phyloP scores from a whole-genome alignment of 1,284 basidiomycete species.

The Xanthoconium separans region DNA sequence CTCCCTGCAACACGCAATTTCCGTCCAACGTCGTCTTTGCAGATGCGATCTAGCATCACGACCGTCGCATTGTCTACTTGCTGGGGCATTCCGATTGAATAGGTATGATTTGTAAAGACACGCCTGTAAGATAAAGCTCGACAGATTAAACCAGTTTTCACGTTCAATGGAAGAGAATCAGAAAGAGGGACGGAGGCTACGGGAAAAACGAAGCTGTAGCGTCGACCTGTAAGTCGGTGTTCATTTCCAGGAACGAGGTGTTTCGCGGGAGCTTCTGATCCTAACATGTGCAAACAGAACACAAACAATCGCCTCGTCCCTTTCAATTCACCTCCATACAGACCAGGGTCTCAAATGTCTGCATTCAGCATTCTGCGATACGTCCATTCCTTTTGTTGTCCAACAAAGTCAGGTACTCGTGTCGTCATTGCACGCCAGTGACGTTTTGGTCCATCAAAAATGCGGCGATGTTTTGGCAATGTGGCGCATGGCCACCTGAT shows the following conservation, averaged over 20 bases:
- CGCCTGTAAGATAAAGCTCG: background rate
- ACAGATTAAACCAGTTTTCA: background rate
- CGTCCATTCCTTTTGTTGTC: background rate
- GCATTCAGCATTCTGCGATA: no score
- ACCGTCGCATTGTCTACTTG: conserved; percentile 40
- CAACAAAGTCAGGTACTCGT: conserved; percentile 15
- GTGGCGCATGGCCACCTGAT: conserved; percentile 18
- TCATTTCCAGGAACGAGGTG: conserved; percentile 11
- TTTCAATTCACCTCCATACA: background rate
- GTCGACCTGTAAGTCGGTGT: conserved; percentile 4
- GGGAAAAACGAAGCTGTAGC: background rate
- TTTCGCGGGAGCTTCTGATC: conserved; percentile 29
- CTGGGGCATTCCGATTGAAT: conserved; percentile 28
- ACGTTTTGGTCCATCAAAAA: conserved; percentile 14
- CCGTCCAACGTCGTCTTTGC: conserved; percentile 36
- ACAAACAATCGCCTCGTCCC: conserved; percentile 8
- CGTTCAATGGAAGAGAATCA: conserved; percentile 1
- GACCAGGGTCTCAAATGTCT: background rate
- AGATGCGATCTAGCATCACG: conserved; percentile 36
- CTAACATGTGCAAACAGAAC: conserved; percentile 27
- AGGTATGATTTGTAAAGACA: background rate
- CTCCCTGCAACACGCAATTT: conserved; percentile 49
- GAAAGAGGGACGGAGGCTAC: background rate
- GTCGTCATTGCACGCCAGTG: conserved; percentile 15
- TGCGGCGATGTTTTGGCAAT: conserved; percentile 19